Evolutionary conservation across 331 rosid species (phyloP), one percentile per base, ranked within the genome.

Genomic region (Saraca asoca): DNA sequence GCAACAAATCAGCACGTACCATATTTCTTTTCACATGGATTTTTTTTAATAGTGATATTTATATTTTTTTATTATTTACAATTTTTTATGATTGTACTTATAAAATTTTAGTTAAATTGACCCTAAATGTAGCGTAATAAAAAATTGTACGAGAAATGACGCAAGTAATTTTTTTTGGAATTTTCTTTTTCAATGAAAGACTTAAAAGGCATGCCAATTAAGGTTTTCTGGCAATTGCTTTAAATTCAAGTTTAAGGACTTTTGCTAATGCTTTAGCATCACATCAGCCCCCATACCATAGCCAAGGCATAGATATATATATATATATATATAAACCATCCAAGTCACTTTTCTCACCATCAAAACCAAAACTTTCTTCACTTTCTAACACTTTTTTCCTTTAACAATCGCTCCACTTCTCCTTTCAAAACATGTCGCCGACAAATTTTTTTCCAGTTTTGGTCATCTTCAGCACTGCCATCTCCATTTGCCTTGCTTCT

Each of bases 211-310:
- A 49, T 67, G 62, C 58, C 5, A 2, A 8, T 4, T 0, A 39
- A 9, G 5, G 10, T 24, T 51, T 48, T 44, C 43, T 12, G 9
- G 0, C 44, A 38, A 34, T 83, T 77, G 76, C 88, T 83, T 83
- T 67, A 70, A 58, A 74, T 74, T 70, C 35, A 80, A 73, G 88
- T 51, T 59, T 56, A 51, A 58, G 75, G 49, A 71, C 31, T 24
- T 24, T 3, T 3, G 31, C 31, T 24, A 3, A 24, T 24, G 31
- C 76, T 73, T 50, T 63, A 66, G 51, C 48, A 44, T 77, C 80
- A 73, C 75, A 70, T 69, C 61, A 56, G 58, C 20, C 44, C 7
- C 41, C 71, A 68, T 70, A 52, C 70, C 29, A 17, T 73, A 7
- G 7, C 55, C 41, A 15, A 43, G 39, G 35, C 43, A 48, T 42